Evolutionary conservation across 768 basidiomycete genomes (phyloP).

Genomic region (Mycena galopus): DNA sequence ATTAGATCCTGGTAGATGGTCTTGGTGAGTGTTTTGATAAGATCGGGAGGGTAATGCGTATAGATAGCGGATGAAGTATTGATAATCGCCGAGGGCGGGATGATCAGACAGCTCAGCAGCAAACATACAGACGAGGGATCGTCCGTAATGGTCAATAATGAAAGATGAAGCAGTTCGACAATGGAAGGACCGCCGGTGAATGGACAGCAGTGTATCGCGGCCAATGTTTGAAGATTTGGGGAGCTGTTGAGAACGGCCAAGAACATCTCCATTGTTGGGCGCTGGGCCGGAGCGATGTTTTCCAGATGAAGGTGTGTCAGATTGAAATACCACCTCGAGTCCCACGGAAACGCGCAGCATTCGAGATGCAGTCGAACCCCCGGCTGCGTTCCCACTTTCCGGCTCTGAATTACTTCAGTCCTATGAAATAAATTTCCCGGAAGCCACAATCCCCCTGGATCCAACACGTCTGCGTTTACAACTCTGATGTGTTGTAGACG

Average conservation of each 20-base stretch:
- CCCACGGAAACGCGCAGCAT: conserved; percentile 36
- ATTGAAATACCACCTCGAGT: conserved; percentile 31
- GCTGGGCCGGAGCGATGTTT: conserved; percentile 13
- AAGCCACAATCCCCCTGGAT: conserved; percentile 13
- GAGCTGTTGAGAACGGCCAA: conserved; percentile 21
- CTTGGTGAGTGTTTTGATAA: not conserved
- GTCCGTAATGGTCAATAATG: conserved; percentile 7
- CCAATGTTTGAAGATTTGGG: conserved; percentile 25
- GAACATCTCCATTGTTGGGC: conserved; percentile 28
- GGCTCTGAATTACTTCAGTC: not conserved
- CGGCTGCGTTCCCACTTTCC: not conserved
- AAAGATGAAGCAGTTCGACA: conserved; percentile 26
- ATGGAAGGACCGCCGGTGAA: conserved; percentile 3
- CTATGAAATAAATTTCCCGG: conserved; percentile 29
- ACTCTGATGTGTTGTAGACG: conserved; percentile 19
- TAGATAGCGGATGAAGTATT: not conserved
- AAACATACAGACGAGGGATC: conserved; percentile 11
- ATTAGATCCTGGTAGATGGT: conserved; percentile 16
- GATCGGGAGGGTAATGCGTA: not conserved
- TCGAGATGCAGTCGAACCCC: conserved; percentile 23
- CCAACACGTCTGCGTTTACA: conserved; percentile 11
- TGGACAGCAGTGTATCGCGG: conserved; percentile 14
- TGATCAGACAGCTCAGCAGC: conserved; percentile 13
- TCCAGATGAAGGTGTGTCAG: conserved; percentile 31
- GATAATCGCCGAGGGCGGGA: conserved; percentile 22